Evolutionary conservation across 768 basidiomycete genomes (phyloP), one percentile per base, ranked within the genome.

Genomic region (Cystobasidium tubakii): DNA sequence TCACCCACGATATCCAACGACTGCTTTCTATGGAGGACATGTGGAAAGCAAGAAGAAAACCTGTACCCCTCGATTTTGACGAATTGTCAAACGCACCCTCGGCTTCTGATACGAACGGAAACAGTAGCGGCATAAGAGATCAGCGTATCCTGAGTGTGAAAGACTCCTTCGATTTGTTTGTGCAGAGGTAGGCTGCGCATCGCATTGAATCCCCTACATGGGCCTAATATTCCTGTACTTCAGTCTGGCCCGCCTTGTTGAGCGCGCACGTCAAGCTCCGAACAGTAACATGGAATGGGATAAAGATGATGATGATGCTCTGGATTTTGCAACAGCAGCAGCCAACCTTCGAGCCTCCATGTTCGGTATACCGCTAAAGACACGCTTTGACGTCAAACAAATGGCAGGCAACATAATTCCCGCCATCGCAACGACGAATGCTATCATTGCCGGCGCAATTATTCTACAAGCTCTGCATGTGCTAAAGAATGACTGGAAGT

Each of bases 341-440:
- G 90, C 93, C 1, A 99, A 99, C 82, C 84, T 99, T 57, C 88
- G 96, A 0, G 91, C 92, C 0, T 86, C 86, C 0, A 92, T 93
- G 0, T 99, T 98, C 79, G 88, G 88, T 2, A 99, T 99, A 43
- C 85, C 86, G 6, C 85, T 84, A 2, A 93, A 94, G 84, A 97
- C 92, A 0, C 86, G 92, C 19, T 99, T 95, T 91, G 89, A 97
- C 80, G 88, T 99, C 63, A 99, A 99, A 86, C 92, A 97, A 82
- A 98, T 97, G 91, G 96, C 96, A 0, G 96, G 96, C 12, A 99
- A 99, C 82, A 98, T 99, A 78, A 99, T 98, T 76, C 96, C 96
- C 6, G 96, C 96, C 0, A 98, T 99, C 78, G 96, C 96, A 3
- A 99, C 96, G 1, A 99, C 96, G 27, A 99, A 99, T 80, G 96